Evolutionary conservation across 257 asterid species (phyloP), one percentile per base, ranked within the genome.

Genomic region (Penstemon newberryi): DNA sequence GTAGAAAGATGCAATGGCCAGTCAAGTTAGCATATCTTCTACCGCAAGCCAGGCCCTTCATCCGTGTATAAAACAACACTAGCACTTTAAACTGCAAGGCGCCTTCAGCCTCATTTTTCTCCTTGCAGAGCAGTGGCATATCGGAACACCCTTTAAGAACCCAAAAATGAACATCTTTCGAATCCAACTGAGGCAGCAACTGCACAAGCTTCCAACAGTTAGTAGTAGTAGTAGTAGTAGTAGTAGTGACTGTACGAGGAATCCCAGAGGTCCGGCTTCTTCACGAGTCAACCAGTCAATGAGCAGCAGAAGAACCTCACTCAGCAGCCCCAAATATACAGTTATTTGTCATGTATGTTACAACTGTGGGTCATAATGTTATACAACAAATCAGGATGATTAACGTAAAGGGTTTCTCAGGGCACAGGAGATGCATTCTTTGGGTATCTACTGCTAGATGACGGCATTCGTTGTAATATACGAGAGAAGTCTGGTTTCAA

Each of bases 401-500:
- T 47, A 39, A 52, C 55, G 52, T 44, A 54, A 36, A 63, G 57
- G 73, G 33, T 25, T 25, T 61, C 67, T 81, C 82, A 89, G 7
- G 87, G 90, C 36, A 85, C 79, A 1, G 87, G 80, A 56, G 91
- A 85, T 55, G 88, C 76, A 41, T 82, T 85, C 79, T 71, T 85
- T 6, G 83, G 73, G 68, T 83, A 87, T 82, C 92, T 81, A 64
- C 75, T 77, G 66, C 75, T 77, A 49, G 91, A 85, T 0, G 87
- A 78, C 60, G 88, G 84, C 83, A 78, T 70, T 37, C 95, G 80
- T 57, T 82, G 96, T 74, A 89, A 55, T 67, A 60, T 70, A 63
- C 90, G 73, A 52, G 92, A 68, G 63, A 77, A 82, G n/a, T 91
- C 96, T 47, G 83, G 89, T 72, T 78, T 91, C 36, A 73, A 49